phyloP scores from a whole-genome alignment of 306 rosid genomes.

The Sphenostylis stenocarpa region DNA sequence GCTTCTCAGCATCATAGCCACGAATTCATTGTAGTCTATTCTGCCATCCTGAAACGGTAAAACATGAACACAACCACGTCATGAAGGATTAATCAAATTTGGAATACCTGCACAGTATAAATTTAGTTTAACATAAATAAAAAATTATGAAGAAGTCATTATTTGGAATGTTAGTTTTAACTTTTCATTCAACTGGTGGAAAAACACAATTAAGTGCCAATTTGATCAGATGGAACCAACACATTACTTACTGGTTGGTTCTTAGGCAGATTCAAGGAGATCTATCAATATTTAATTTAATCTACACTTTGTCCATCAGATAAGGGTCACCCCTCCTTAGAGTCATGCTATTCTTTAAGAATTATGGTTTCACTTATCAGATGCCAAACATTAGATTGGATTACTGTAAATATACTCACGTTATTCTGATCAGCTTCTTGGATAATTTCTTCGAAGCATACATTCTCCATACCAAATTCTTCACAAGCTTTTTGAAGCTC shows the following conservation, averaged over 20 bases:
- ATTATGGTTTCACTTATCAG: not conserved
- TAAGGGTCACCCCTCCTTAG: not conserved
- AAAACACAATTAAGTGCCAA: not conserved
- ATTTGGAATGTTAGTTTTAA: not conserved
- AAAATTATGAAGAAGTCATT: not conserved
- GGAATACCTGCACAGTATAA: not conserved
- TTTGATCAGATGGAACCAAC: not conserved
- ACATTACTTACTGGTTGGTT: not conserved
- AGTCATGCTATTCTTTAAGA: not conserved
- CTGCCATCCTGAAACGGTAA: conserved; percentile 67
- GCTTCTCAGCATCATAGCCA: conserved; percentile 79
- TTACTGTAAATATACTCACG: conserved; percentile 44
- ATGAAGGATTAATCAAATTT: not conserved
- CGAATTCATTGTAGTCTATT: conserved; percentile 90
- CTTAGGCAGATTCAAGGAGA: not conserved
- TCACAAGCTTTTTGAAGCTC: conserved; percentile 78
- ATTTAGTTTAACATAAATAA: not conserved
- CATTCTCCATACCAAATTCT: conserved; percentile 65
- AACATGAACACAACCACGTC: conserved; percentile 16
- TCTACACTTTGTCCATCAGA: not conserved
- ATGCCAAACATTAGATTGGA: not conserved
- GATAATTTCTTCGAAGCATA: conserved; percentile 65
- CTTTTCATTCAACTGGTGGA: not conserved
- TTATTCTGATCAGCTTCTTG: conserved; percentile 71
- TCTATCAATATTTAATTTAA: not conserved